Conservation (phyloP, 495 filamentous ascomycete genomes). For the Chaetomium fimeti region DNA sequence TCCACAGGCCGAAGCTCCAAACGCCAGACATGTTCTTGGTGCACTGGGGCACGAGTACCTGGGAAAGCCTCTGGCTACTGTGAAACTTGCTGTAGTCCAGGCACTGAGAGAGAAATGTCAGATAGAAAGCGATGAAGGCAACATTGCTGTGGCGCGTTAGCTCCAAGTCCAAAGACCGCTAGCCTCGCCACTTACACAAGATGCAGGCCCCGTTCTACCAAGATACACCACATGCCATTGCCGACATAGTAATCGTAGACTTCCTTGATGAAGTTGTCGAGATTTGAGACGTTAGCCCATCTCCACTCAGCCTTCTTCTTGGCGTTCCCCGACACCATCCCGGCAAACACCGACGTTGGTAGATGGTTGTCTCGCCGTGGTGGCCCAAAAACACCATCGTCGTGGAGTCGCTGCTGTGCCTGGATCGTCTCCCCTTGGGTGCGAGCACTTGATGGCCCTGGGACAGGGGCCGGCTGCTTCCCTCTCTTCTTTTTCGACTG, state of each 20-base stretch:
- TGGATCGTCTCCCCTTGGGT: conserved; percentile 68
- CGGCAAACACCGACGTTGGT: conserved; percentile 39
- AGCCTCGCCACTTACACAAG: conserved; percentile 61
- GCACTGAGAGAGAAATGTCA: conserved; percentile 83
- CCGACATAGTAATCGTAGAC: conserved; percentile 89
- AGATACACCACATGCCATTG: conserved; percentile 85
- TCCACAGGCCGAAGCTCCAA: conserved; percentile 76
- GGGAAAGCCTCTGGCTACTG: conserved; percentile 68
- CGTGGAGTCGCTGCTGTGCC: conserved; percentile 60
- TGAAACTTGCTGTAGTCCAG: conserved; percentile 76
- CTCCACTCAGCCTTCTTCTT: conserved; percentile 89
- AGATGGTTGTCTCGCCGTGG: conserved; percentile 18
- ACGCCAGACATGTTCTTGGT: conserved; percentile 81
- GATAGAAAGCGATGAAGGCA: conserved; percentile 79
- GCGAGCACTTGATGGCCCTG: conserved; percentile 55
- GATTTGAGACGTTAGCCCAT: conserved; percentile 89
- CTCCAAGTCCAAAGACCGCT: background rate
- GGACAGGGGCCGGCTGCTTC: conserved; percentile 35
- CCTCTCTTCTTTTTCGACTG: conserved; percentile 23
- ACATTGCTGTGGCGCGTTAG: conserved; percentile 45
- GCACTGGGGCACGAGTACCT: conserved; percentile 79
- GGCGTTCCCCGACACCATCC: conserved; percentile 53
- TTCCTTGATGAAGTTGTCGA: conserved; percentile 86
- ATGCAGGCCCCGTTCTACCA: conserved; percentile 66
- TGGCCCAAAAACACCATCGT: conserved; percentile 38